phyloP scores from a whole-genome alignment of 805 yeast species.

The Blastobotrys americana region DNA sequence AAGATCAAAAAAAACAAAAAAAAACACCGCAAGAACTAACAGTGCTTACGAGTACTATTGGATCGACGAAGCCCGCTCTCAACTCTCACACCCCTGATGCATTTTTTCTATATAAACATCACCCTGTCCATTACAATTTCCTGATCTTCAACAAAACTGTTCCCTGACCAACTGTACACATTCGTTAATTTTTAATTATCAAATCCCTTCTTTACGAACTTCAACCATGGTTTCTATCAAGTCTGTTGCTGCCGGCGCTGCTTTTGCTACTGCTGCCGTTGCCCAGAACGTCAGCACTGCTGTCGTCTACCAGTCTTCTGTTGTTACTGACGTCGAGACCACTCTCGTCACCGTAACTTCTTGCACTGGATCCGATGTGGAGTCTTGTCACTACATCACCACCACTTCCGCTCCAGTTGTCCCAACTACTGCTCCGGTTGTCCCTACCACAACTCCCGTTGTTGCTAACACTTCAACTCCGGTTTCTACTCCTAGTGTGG shows the following conservation, averaged over 20 bases:
- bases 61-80: no score
- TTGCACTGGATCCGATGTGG: conserved; percentile 26
- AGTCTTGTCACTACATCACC: conserved; percentile 19
- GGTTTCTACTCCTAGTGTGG: conserved; percentile 2
- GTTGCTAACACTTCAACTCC: conserved; percentile 3
- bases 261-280: conserved; percentile 15
- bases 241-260: conserved; percentile 18
- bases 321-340: conserved; percentile 30
- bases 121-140: background rate
- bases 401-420: conserved; percentile 7
- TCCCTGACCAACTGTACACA: conserved; percentile 1
- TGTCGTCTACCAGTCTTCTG: conserved; percentile 12
- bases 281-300: conserved; percentile 17
- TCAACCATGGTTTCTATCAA: conserved; percentile 13
- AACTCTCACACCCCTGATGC: no score
- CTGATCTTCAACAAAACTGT: background rate
- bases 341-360: conserved; percentile 25
- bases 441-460: conserved; percentile 1
- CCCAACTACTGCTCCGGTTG: conserved; percentile 4
- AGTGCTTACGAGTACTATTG: no score
- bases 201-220: no score
- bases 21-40: no score
- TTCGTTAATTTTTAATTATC: conserved; percentile 6
- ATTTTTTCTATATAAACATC: background rate
- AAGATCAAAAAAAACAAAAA: no score